Percentiles rank a stretch among this genome's conserved stretches.
These are phyloP conservation scores for Auriculariales sp. DNA, from an alignment of 768 basidiomycete species.

Conservation along the genomic window DNA sequence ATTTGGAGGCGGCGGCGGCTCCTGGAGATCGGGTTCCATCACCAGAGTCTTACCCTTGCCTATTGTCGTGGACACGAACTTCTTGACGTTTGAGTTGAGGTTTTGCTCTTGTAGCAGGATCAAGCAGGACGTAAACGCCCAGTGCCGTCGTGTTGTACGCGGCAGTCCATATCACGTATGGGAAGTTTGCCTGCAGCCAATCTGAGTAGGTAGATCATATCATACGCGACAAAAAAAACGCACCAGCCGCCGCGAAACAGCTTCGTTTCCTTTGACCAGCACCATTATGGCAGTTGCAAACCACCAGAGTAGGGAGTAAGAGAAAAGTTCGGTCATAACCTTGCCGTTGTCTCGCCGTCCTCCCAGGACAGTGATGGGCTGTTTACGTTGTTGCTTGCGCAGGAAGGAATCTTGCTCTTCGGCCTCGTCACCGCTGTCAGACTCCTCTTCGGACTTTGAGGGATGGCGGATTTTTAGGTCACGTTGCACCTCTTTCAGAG, in stretches of 20 bases:
- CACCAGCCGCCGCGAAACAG: constrained; percentile 49
- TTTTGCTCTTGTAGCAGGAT: constrained; percentile 23
- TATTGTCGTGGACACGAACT: too few relatives aligned
- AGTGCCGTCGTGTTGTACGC: constrained; percentile 84
- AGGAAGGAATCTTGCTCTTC: too few relatives aligned
- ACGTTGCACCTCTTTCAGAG: constrained; percentile 12
- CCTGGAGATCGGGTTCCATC: not conserved
- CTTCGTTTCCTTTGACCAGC: constrained; percentile 19
- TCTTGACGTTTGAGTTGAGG: not conserved
- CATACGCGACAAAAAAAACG: constrained; percentile 12
- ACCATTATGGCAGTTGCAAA: constrained; percentile 25
- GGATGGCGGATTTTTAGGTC: constrained; percentile 15
- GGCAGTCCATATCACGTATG: constrained; percentile 79
- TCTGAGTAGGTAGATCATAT: not conserved
- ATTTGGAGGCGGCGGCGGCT: constrained; percentile 12
- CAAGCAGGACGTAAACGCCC: constrained; percentile 63
- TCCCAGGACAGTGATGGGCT: not conserved
- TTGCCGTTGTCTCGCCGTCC: constrained; percentile 37
- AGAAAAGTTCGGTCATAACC: constrained; percentile 59
- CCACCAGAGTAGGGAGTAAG: constrained; percentile 77
- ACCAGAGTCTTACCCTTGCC: too few relatives aligned
- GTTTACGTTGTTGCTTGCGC: not conserved
- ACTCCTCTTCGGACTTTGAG: constrained; percentile 11
- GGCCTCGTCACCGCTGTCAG: constrained; percentile 9
- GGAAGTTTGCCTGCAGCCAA: constrained; percentile 55